Evolutionary conservation across 2,329 filamentous ascomycete species (phyloP).

Genomic region (Geosmithia morbida): DNA sequence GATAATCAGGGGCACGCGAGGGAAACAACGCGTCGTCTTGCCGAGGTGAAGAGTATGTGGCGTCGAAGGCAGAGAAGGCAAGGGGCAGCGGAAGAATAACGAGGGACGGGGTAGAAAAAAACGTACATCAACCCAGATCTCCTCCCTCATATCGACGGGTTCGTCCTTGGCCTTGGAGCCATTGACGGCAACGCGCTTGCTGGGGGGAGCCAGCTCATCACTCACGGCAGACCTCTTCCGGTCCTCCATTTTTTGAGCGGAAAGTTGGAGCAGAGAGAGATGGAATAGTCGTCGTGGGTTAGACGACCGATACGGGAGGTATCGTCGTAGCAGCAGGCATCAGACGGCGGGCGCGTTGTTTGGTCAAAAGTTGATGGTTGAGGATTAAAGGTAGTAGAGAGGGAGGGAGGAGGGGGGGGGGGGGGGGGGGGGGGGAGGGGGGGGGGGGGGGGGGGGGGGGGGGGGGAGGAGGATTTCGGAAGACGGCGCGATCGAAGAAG

Average conservation of each 20-base stretch:
- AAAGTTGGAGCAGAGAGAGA: background rate
- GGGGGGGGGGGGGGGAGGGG: background rate
- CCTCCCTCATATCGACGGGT: conserved; percentile 39
- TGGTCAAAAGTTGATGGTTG: too few species aligned
- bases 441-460: conserved; percentile 8
- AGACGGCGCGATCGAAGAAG: background rate
- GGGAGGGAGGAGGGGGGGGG: too few species aligned
- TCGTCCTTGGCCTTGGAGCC: conserved; percentile 48
- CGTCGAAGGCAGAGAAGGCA: background rate
- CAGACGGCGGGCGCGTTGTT: conserved; percentile 35
- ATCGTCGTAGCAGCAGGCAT: conserved; percentile 75
- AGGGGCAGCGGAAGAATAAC: background rate
- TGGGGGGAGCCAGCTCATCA: conserved; percentile 76
- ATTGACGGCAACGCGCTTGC: conserved; percentile 86
- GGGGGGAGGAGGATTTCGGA: conserved; percentile 6
- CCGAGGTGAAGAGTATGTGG: background rate
- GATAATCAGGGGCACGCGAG: background rate
- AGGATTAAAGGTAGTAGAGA: too few species aligned
- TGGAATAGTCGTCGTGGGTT: conserved; percentile 44
- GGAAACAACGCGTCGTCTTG: background rate
- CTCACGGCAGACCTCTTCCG: conserved; percentile 85
- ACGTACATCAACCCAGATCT: conserved; percentile 54
- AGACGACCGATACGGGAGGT: conserved; percentile 49
- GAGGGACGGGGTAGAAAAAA: conserved; percentile 8
- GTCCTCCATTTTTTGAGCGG: conserved; percentile 92